Evolutionary conservation across 352 stramenopile genomes (phyloP), one percentile per base, ranked within the genome.

Genomic region (Pythium oligandrum): DNA sequence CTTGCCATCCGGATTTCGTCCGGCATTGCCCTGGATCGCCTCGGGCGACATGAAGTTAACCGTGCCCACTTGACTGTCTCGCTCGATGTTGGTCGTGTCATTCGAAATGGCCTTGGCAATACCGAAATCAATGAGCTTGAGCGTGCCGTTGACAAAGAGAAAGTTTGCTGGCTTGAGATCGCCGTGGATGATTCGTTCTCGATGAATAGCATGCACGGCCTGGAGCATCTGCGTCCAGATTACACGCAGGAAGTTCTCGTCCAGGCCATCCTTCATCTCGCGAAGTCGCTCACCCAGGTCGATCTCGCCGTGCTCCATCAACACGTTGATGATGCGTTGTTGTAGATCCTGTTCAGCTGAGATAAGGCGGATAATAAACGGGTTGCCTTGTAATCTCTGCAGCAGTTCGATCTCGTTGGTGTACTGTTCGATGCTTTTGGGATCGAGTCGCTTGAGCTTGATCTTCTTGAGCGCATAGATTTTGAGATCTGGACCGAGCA

Each of bases 151-250:
- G 33, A 98, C 95, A 68, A 98, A 98, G 45, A 99, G 66, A 63
- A 99, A 99, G 60, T 99, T 99, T 32, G 92, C 93, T 9, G 92
- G 92, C 69, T 98, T 98, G 17, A 99, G 71, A 69, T 98, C 96
- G 53, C 79, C 78, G 40, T 92, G 82, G 63, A 99, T 98, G 55
- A 99, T 98, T 48, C 95, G 74, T 54, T 96, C 80, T 58, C 95
- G 81, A 63, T 99, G 96, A 59, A 99, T 98, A 26, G 90, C 96
- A 53, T 98, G 81, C 2, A 99, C 96, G 17, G 96, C 96, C 69
- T 96, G 87, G 7, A 99, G 83, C 96, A 99, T 99, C 76, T 99
- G 97, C 64, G 98, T 96, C 96, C 96, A 99, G 39, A 96, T 96
- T 1, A 99, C 78, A n/a, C 96, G 81, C 40, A 99, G 73, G 55